Evolutionary conservation across 495 filamentous ascomycete species (phyloP).

Genomic region (Aspergillus olivimuriae): DNA sequence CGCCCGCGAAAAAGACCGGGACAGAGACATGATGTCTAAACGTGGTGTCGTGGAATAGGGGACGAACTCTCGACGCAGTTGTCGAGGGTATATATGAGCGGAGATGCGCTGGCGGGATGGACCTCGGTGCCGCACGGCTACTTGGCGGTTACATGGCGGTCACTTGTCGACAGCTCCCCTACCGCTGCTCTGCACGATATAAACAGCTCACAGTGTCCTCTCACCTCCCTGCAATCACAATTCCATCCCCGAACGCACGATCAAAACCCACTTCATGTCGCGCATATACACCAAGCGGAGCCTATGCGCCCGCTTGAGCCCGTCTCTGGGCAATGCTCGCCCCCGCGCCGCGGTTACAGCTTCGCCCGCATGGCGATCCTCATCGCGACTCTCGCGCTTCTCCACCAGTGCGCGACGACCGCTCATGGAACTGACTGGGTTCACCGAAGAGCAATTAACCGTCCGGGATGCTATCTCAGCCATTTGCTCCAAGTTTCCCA

Average conservation of each 20-base stretch:
- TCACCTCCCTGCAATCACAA: no score
- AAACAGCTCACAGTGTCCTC: no score
- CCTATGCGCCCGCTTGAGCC: not conserved
- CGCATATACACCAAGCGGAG: not conserved
- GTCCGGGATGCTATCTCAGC: slow-evolving; percentile 64
- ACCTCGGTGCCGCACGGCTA: not conserved
- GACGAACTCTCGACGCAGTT: no score
- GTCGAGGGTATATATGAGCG: no score
- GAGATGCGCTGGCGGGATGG: not conserved
- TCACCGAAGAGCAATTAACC: slow-evolving; percentile 63
- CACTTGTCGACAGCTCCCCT: not conserved
- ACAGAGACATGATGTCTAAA: not conserved
- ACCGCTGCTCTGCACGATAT: not conserved
- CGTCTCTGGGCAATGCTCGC: not conserved
- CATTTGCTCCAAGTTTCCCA: slow-evolving; percentile 59
- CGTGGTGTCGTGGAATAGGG: no score
- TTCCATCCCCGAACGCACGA: no score
- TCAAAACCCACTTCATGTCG: not conserved
- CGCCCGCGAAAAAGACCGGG: not conserved
- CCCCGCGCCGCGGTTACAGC: not conserved
- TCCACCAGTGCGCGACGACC: slow-evolving; percentile 23
- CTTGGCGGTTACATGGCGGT: not conserved
- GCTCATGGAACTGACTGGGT: slow-evolving; percentile 67
- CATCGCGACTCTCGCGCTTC: slow-evolving; percentile 16
- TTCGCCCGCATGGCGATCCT: not conserved